Base-by-base conservation (phyloP, 192 early-diverging fungal genomes). In the Spizellomyces sp. region DNA sequence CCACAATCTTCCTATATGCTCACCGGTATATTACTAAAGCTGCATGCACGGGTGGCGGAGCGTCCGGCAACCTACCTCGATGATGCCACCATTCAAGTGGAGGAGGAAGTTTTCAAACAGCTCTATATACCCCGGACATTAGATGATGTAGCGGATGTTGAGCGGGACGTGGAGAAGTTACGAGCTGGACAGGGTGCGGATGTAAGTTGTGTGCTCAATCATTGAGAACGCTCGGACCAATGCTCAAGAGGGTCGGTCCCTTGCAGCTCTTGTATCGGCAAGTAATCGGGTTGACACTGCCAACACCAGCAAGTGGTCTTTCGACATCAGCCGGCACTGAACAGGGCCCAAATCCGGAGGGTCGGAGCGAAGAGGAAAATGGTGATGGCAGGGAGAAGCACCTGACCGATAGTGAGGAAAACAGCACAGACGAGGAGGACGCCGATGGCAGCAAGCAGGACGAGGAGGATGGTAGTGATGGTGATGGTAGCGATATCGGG, bases 21-120 rank as follows among this genome's bases (percentile, higher is more conserved):
- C 27, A 36, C 27, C 27, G 27, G 27, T 36, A 36, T 36, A 2
- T 0, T 36, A 36, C 27, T 36, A 36, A 58, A 79, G 81, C 43
- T 75, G 17, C 70, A 73, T 57, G 73, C 44, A 21, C 58, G 66
- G 17, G 73, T 75, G 54, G 62, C 66, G 45, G 48, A 76, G 47
- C 54, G 81, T 45, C 81, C 81, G 8, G 61, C 50, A 0, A 61
- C 61, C 27, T 83, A 80, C 62, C 65, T 71, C 9, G 73, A 72
- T 8, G 22, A 70, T n/a, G 74, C 71, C 14, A 59, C 63, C 10
- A 75, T 74, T 4, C 72, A 83, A 46, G 76, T 90, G 1, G 91
- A 95, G 65, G 96, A 97, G 75, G 91, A 93, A 36, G 92, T 99
- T 9, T 99, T 99, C 71, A 83, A 91, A 68, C 87, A 95, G 70